These are phyloP conservation scores for Aspergillus nidulans DNA, from an alignment of 495 filamentous ascomycete species.

Conservation along the genomic window DNA sequence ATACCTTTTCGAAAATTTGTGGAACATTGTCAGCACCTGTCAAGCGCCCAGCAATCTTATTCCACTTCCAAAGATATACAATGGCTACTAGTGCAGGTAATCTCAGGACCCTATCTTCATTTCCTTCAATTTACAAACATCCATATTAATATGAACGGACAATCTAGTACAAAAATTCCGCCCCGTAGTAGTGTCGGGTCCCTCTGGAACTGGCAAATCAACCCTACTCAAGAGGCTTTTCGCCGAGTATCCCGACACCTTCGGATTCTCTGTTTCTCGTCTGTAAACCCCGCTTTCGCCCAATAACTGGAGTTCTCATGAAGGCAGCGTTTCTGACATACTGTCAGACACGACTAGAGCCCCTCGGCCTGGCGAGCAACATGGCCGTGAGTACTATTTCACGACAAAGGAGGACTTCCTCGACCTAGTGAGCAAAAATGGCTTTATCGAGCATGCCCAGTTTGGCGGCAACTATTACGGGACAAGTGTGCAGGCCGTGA, in stretches of 20 bases:
- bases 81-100: constrained; percentile 33
- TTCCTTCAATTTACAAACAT: not conserved
- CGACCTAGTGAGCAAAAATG: constrained; percentile 59
- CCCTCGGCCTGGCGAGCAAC: constrained; percentile 69
- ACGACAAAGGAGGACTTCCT: constrained; percentile 64
- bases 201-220: constrained; percentile 81
- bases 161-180: constrained; percentile 37
- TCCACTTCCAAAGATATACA: constrained; percentile 9
- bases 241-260: constrained; percentile 62
- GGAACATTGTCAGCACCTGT: constrained; percentile 3
- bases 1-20: constrained; percentile 16
- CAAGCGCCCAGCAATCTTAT: not conserved
- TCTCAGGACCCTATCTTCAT: too few relatives aligned
- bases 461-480: constrained; percentile 90
- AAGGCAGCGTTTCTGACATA: not conserved
- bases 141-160: not conserved
- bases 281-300: constrained; percentile 1
- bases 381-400: constrained; percentile 83
- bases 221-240: constrained; percentile 77
- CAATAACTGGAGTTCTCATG: not conserved
- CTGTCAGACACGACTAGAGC: constrained; percentile 65
- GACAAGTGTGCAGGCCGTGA: constrained; percentile 71
- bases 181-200: constrained; percentile 83
- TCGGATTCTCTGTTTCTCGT: constrained; percentile 77
- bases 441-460: constrained; percentile 84